Conservation (phyloP, 495 filamentous ascomycete species). For the Aspergillus incahuasiensis region DNA sequence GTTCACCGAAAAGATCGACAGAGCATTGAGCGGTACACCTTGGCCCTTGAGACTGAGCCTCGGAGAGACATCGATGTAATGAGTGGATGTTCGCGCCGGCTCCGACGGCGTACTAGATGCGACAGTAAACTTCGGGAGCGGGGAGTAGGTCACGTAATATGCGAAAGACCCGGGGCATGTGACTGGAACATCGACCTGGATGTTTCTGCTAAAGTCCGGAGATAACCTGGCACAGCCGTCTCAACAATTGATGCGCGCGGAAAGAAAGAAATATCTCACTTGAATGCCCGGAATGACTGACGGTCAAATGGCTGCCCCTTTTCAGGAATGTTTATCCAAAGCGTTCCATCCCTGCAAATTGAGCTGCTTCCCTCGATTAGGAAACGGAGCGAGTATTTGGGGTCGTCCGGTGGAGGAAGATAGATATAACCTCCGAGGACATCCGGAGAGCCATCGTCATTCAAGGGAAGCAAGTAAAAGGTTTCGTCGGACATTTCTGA, state of each 20-base stretch:
- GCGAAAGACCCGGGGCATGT: conserved; percentile 83
- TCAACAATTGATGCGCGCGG: conserved; percentile 19
- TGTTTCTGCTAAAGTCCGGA: conserved; percentile 87
- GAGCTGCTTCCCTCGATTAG: conserved; percentile 94
- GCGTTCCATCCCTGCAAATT: conserved; percentile 84
- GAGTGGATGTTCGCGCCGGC: conserved; percentile 63
- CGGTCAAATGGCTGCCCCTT: conserved; percentile 69
- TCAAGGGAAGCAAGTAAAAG: conserved; percentile 83
- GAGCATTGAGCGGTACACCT: conserved; percentile 71
- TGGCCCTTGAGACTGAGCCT: conserved; percentile 65
- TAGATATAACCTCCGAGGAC: conserved; percentile 88
- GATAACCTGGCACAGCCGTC: conserved; percentile 56
- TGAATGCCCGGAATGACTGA: conserved; percentile 75
- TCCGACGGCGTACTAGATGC: conserved; percentile 45
- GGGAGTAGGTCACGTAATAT: conserved; percentile 91
- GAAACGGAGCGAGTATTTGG: conserved; percentile 78
- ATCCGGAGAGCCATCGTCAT: conserved; percentile 87
- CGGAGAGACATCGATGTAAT: conserved; percentile 92
- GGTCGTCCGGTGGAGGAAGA: conserved; percentile 67
- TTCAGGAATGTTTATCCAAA: conserved; percentile 93
- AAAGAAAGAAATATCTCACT: conserved; percentile 46
- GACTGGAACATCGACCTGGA: conserved; percentile 85
- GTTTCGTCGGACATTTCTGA: conserved; percentile 36
- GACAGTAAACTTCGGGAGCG: conserved; percentile 72
- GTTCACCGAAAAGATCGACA: conserved; percentile 90